Percentiles rank a stretch among this genome's conserved stretches.
phyloP scores from a whole-genome alignment of 1,284 basidiomycete genomes.

The Rhodotorula sp. region DNA sequence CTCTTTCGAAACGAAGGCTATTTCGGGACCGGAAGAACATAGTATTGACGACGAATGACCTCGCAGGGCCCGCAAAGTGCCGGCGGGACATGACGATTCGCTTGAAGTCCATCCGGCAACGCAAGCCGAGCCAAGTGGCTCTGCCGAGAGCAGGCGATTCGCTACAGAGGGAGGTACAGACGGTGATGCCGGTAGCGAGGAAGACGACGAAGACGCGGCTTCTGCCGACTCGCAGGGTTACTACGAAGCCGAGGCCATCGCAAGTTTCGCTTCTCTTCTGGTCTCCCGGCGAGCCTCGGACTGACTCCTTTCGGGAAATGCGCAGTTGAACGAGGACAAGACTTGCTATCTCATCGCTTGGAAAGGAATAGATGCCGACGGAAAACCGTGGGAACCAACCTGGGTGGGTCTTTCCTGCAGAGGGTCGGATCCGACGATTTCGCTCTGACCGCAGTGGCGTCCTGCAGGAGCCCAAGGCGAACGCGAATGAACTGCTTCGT shows the following conservation, averaged over 20 bases:
- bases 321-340: constrained; percentile 22
- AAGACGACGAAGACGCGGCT: not conserved
- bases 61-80: not conserved
- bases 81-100: constrained; percentile 19
- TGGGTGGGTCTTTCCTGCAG: constrained; percentile 22
- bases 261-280: not conserved
- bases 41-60: too few species aligned
- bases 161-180: too few species aligned
- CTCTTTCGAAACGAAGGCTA: not conserved
- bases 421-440: too few species aligned
- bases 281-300: too few species aligned
- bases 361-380: constrained; percentile 28
- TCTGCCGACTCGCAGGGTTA: constrained; percentile 20
- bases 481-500: constrained; percentile 21
- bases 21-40: not conserved
- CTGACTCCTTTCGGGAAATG: not conserved
- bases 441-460: not conserved
- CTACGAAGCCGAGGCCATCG: constrained; percentile 30
- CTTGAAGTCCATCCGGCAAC: constrained; percentile 24
- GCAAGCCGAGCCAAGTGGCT: constrained; percentile 1
- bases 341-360: constrained; percentile 24
- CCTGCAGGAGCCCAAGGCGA: constrained; percentile 32
- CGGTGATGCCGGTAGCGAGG: not conserved
- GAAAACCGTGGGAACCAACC: constrained; percentile 20
- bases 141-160: not conserved